phyloP scores from a whole-genome alignment of 805 yeast genomes.

The Myxozyma sirexii region DNA sequence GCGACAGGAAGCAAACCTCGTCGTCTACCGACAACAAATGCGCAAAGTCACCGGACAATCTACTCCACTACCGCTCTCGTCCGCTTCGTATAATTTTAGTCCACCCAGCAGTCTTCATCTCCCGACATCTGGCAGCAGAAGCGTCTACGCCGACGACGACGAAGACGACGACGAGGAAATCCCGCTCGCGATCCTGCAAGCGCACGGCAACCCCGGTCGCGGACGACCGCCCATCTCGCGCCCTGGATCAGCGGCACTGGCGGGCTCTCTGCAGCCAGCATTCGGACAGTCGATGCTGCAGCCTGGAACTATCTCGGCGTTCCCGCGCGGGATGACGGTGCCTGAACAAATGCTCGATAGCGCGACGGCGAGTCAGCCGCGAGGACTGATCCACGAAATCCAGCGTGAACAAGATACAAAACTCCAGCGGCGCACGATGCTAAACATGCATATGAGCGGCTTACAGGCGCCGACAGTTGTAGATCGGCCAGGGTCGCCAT shows the following conservation, averaged over 20 bases:
- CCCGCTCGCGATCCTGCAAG: slow-evolving; percentile 47
- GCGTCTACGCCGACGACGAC: slow-evolving; percentile 18
- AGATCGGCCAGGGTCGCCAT: slow-evolving; percentile 1
- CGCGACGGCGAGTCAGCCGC: slow-evolving; percentile 25
- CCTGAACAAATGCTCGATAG: slow-evolving; percentile 18
- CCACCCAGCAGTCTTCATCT: neutral
- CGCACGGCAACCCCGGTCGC: slow-evolving; percentile 45
- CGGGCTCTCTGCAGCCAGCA: neutral
- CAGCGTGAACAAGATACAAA: slow-evolving; percentile 46
- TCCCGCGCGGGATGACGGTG: slow-evolving; percentile 19
- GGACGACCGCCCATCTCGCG: slow-evolving; percentile 9
- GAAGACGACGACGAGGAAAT: slow-evolving; percentile 47
- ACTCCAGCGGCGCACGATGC: slow-evolving; percentile 36
- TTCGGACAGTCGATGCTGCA: neutral
- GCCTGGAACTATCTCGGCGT: neutral
- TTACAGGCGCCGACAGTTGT: neutral
- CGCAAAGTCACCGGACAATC: slow-evolving; percentile 43
- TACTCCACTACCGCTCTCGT: slow-evolving; percentile 6
- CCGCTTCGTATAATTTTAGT: neutral
- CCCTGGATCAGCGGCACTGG: slow-evolving; percentile 1
- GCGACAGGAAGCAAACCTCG: slow-evolving; percentile 46
- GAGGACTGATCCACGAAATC: slow-evolving; percentile 48
- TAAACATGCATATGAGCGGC: slow-evolving; percentile 28
- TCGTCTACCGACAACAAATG: slow-evolving; percentile 49
- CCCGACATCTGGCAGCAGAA: slow-evolving; percentile 8